Evolutionary conservation across 768 basidiomycete genomes (phyloP).

Genomic region (Tephrocybe sp.): DNA sequence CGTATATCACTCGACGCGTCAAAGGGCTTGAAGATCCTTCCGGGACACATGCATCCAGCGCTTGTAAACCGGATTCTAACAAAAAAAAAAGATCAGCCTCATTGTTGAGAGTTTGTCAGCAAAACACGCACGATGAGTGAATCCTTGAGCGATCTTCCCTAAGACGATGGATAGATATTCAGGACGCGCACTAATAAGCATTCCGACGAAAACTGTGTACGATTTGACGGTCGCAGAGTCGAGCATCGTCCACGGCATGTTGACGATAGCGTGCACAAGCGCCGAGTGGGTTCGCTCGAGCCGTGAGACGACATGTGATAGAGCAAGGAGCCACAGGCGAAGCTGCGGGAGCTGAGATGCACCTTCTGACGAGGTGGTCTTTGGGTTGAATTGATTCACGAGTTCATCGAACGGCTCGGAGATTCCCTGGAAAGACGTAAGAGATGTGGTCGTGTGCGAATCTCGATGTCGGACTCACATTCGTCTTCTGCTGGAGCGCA

Average conservation of each 20-base stretch:
- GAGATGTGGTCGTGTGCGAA: conserved; percentile 9
- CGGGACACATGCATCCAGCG: conserved; percentile 53
- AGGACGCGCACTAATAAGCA: conserved; percentile 87
- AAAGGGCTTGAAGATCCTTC: conserved; percentile 70
- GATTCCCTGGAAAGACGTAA: conserved; percentile 56
- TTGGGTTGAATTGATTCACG: conserved; percentile 78
- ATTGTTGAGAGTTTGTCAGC: too few species aligned
- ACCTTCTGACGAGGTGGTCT: conserved; percentile 29
- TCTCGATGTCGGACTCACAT: conserved; percentile 44
- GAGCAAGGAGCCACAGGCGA: conserved; percentile 79
- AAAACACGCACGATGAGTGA: conserved; percentile 79
- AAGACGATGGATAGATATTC: conserved; percentile 89
- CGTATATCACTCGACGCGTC: conserved; percentile 82
- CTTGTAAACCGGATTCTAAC: conserved; percentile 72
- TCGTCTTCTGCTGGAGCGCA: conserved; percentile 71
- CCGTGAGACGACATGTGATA: conserved; percentile 91
- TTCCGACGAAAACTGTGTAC: conserved; percentile 87
- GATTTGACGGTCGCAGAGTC: conserved; percentile 83
- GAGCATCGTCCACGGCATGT: conserved; percentile 91
- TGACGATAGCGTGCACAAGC: conserved; percentile 84
- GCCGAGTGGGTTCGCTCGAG: conserved; percentile 78
- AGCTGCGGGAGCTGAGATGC: conserved; percentile 54
- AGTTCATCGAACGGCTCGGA: conserved; percentile 84
- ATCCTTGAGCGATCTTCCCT: conserved; percentile 77
- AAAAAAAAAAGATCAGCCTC: conserved; percentile 4